Percentiles rank a stretch among this genome's conserved stretches.
These are phyloP conservation scores for Gossypium trilobum DNA, from an alignment of 441 rosid genomes.

Conservation along the genomic window DNA sequence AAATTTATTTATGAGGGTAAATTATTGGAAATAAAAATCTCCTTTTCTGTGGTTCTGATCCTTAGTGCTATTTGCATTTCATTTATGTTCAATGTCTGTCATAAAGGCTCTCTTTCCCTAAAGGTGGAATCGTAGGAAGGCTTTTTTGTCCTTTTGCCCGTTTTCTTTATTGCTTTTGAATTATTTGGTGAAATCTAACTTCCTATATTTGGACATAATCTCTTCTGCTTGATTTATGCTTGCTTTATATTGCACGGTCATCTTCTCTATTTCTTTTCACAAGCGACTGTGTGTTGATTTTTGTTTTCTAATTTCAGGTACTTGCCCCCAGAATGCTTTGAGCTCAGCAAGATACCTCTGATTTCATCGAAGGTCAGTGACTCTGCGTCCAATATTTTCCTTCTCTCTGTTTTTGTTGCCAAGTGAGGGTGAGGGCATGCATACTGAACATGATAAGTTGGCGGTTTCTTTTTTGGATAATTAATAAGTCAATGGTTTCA, in stretches of 20 bases:
- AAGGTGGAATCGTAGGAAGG: neutral
- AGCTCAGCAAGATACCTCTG: conserved; percentile 77
- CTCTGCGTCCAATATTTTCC: neutral
- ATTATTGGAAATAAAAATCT: neutral
- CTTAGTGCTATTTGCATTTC: neutral
- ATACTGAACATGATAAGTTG: neutral
- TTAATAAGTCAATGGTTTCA: neutral
- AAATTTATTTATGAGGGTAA: neutral
- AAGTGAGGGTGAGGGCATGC: neutral
- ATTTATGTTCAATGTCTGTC: neutral
- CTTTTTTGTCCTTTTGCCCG: neutral
- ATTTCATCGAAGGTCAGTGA: conserved; percentile 86
- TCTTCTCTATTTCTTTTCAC: neutral
- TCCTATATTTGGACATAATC: neutral
- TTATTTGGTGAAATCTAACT: neutral
- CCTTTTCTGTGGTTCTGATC: neutral
- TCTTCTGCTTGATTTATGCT: neutral
- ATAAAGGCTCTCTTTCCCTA: neutral
- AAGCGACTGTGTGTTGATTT: neutral
- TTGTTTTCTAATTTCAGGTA: conserved; percentile 48
- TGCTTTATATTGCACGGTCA: neutral
- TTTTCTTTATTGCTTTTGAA: neutral
- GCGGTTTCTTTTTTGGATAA: neutral
- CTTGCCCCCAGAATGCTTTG: conserved; percentile 96
- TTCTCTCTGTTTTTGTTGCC: neutral